Evolutionary conservation across 2,329 filamentous ascomycete species (phyloP), one percentile per base, ranked within the genome.

Genomic region (Cercospora beticola): DNA sequence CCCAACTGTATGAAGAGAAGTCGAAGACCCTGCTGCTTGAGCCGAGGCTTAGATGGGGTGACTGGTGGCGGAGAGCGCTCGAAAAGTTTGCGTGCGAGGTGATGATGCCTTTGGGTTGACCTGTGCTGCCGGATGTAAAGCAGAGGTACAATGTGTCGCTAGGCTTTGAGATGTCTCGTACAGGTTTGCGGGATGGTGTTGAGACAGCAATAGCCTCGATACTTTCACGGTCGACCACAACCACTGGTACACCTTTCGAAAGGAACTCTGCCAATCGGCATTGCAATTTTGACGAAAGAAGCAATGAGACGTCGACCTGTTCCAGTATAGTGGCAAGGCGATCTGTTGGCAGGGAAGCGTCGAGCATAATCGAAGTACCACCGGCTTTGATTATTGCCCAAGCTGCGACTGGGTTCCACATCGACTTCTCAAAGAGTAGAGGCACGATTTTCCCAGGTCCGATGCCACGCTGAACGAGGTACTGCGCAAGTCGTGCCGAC

Each of bases 341-440:
- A 23, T 30, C 40, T 30, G 21, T 5, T 12, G 72, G 73, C 7
- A 70, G 33, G 62, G 77, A 74, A 1, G 76, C 76, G 65, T 82
- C 81, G 18, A 83, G 73, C 10, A 77, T 74, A 5, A 78, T 74
- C 8, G 74, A 77, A 26, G 77, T 77, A 8, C 76, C 79, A 23
- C 80, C 79, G 16, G 79, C 78, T 63, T 81, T 80, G 58, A 82
- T 75, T 5, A 81, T 76, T 5, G 76, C 77, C 7, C 81, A 74
- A 74, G 79, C 78, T 1, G 79, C 78, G n/a, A 82, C 74, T 7
- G 79, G 68, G 0, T 76, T 76, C 65, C 77, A 80, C 5, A 66
- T 65, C 31, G 77, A 79, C 71, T 82, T 82, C 57, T 81, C 79
- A 52, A 81, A 80, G 62, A 79, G 79, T 2, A 79, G 75, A 6